Evolutionary conservation across 2,329 filamentous ascomycete species (phyloP), one percentile per base, ranked within the genome.

Genomic region (Magnaporthiopsis incrustans): DNA sequence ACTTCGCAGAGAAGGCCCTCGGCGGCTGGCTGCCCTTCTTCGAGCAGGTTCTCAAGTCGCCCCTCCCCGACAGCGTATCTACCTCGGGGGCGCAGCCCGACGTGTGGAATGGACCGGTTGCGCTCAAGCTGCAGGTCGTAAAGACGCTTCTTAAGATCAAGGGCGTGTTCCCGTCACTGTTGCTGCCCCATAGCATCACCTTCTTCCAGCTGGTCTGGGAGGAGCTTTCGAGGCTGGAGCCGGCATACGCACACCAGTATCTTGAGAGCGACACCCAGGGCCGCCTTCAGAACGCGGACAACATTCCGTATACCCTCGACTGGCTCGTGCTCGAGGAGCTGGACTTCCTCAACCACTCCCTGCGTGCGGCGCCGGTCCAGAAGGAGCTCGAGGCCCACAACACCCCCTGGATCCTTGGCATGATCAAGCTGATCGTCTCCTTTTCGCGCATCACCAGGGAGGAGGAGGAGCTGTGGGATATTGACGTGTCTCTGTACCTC

Each of bases 401-500:
- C 75, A 87, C 88, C 2, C 86, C 87, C 10, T 98, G 94, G 94
- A 83, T 97, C 68, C 83, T 90, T 44, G 90, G 97, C 71, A 87
- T 97, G 26, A 90, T 97, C 85, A 90, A 89, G 73, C 83, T 97
- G 68, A 85, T 92, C 12, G 87, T 92, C 26, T 86, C 88, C 1
- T 98, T 96, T 76, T 89, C 92, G 15, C 91, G 94, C 68, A 96
- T 99, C 70, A 93, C 90, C 2, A 88, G 86, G 33, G 95, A 99
- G 74, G 95, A 98, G 72, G 92, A 97, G 77, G 92, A 91, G 10
- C 78, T 99, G 12, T 99, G 95, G 95, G 92, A 97, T 70, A 92
- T 97, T 67, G 95, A 99, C 75, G 90, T 96, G 69, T 98, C 96
- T 65, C 84, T 99, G 2, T 99, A 96, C 76, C 82, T 99, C 60